A percentile compares a stretch with the other conserved stretches of the same genome.
These are phyloP conservation scores for Psilocybe mexicana DNA, from an alignment of 1,284 basidiomycete species.

Conservation along the genomic window DNA sequence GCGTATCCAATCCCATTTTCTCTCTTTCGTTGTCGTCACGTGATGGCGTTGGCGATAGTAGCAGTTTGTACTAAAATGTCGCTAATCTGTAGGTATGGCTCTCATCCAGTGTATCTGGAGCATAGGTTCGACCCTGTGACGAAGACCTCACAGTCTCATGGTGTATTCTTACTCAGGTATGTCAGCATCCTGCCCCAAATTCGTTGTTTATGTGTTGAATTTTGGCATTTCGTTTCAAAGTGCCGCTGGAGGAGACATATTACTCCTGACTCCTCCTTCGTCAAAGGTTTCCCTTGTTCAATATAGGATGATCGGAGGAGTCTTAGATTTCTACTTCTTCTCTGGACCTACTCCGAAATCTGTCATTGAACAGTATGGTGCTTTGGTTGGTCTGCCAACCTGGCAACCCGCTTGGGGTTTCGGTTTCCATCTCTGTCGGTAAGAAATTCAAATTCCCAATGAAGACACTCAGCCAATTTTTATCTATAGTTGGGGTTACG, in stretches of 20 bases:
- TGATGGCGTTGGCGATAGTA: conserved; percentile 14
- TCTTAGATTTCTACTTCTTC: conserved; percentile 71
- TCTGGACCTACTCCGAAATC: conserved; percentile 63
- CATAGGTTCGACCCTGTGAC: conserved; percentile 55
- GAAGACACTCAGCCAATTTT: conserved; percentile 14
- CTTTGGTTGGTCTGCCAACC: conserved; percentile 57
- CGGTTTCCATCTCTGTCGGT: conserved; percentile 73
- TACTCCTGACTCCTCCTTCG: conserved; percentile 55
- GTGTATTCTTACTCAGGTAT: conserved; percentile 68
- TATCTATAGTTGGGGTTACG: conserved; percentile 53
- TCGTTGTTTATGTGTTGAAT: conserved; percentile 1
- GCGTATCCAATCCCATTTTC: conserved; percentile 22
- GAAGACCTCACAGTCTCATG: conserved; percentile 58
- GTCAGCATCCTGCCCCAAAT: conserved; percentile 21
- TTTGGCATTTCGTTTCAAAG: conserved; percentile 20
- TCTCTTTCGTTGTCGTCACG: conserved; percentile 9
- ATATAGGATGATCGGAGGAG: conserved; percentile 66
- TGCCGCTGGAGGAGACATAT: conserved; percentile 64
- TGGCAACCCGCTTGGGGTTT: conserved; percentile 73
- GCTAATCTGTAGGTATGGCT: conserved; percentile 54
- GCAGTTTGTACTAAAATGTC: conserved; percentile 14
- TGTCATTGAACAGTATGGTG: conserved; percentile 70
- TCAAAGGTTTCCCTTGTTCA: conserved; percentile 58
- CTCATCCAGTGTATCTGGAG: conserved; percentile 69
- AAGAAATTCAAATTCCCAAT: conserved; percentile 15